phyloP scores from a whole-genome alignment of 176 grass and related monocot species.

The Neostapfia colusana region DNA sequence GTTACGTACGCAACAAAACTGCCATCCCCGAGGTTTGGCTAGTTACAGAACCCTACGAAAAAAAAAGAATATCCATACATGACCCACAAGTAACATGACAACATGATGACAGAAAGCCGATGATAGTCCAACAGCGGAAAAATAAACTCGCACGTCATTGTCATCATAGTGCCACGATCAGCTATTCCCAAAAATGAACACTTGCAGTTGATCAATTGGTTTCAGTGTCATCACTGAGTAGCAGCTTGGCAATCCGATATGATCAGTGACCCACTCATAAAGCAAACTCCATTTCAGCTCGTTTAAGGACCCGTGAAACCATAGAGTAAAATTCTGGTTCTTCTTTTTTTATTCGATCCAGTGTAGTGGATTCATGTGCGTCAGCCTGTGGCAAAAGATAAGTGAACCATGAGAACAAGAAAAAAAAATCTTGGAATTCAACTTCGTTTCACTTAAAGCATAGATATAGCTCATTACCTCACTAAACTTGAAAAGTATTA shows the following conservation, averaged over 20 bases:
- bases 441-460: background rate
- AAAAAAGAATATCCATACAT: background rate
- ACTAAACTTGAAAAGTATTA: constrained; percentile 90
- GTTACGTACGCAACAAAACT: background rate
- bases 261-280: constrained; percentile 26
- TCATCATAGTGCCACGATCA: background rate
- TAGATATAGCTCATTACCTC: constrained; percentile 57
- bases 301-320: constrained; percentile 61
- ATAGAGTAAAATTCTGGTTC: constrained; percentile 75
- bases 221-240: background rate
- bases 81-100: background rate
- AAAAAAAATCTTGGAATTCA: constrained; percentile 1
- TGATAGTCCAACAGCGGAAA: background rate
- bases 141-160: background rate
- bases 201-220: background rate
- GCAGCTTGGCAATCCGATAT: background rate
- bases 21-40: background rate
- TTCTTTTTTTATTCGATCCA: constrained; percentile 57
- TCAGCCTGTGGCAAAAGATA: constrained; percentile 52
- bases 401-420: constrained; percentile 27
- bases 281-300: constrained; percentile 64
- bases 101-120: background rate
- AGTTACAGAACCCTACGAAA: background rate
- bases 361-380: constrained; percentile 70
- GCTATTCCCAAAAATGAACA: background rate